Evolutionary conservation across 2,329 filamentous ascomycete genomes (phyloP), one percentile per base, ranked within the genome.

Genomic region (Coleophoma crateriformis): DNA sequence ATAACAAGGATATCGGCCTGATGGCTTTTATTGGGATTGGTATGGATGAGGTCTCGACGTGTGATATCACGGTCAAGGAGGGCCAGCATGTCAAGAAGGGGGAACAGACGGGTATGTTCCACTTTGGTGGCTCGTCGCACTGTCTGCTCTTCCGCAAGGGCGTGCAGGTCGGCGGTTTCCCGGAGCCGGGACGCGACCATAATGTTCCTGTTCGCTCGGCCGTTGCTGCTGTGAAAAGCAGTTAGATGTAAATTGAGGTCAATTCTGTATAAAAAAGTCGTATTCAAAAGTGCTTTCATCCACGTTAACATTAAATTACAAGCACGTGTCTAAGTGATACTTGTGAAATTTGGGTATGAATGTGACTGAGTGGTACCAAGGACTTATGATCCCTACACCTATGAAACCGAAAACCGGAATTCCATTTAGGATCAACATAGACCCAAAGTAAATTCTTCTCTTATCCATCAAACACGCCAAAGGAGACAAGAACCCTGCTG

Each of bases 31-130:
- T 90, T 12, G 81, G 78, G 1, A 77, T 90, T 3, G 87, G 87
- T 1, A 90, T 90, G 87, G 83, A 82, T 39, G 87, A 91, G 67
- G 86, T 90, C 12, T 84, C 78, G 50, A 83, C 84, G 0, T 89
- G 85, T 59, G 84, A 89, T 46, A 82, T 88, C 45, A 85, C 80
- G 0, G 84, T 88, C 11, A 74, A 74, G 57, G 78, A 83, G 60
- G 85, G 84, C 0, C 75, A 89, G 62, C 73, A 75, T 47, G 61
- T 90, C 14, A 71, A 72, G 47, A 90, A 89, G 71, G 87, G 87
- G 1, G 78, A 89, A 4, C 70, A 89, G 68, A 72, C 83, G 37
- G 87, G 87, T 39, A 89, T 88, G 85, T 90, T 90, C 67, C 87
- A 90, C 61, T 90, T 85, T 62, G 87, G 87, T n/a, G 87, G 87